Base-by-base conservation (phyloP, 345 rosid species). In the Eucalyptus cloeziana region DNA sequence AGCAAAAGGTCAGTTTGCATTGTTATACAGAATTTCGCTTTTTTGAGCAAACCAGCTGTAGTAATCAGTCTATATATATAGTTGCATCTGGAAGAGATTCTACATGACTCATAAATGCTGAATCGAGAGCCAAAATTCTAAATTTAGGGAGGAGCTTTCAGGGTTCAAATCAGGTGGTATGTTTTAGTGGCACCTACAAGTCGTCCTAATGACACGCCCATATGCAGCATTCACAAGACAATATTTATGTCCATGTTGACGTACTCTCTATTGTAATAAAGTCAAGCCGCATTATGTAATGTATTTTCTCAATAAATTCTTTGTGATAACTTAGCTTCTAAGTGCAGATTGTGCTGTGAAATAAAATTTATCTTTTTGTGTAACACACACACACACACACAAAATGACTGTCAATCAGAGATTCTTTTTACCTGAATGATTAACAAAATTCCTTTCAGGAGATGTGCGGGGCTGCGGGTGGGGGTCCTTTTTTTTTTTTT, bases 1-100 rank as follows among this genome's bases (percentile, higher is more conserved):
- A 89, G 96, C 96, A 14, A 95, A 91, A 88, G 98, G 99, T 97
- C 69, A 87, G 97, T 90, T 64, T 44, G 69, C 71, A 33, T 12
- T 76, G 45, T 76, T 40, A 40, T 76, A 21, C 12, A 76, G 45
- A 76, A 21, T 76, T 40, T 76, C 0, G 27, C 83, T 76, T 76
- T 21, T 21, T 13, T 40, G 30, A 37, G 83, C 83, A 76, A 76
- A 40, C 45, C 27, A 37, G 27, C 47, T 40, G 30, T 21, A 76
- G 30, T 6, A 40, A 76, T 37, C 27, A 37, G 47, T 52, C 24
- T 52, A 19, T 76, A 25, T 76, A 37, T 76, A 21, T 76, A 44
- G 47, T 76, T 40, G 83, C 83, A 37, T 76, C 45, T 76, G 83
- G 83, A 76, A 76, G 83, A 76, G 83, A 76, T 76, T 6, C 25